Evolutionary conservation across 1,284 basidiomycete genomes (phyloP), one percentile per base, ranked within the genome.

Genomic region (Volvariella volvacea): DNA sequence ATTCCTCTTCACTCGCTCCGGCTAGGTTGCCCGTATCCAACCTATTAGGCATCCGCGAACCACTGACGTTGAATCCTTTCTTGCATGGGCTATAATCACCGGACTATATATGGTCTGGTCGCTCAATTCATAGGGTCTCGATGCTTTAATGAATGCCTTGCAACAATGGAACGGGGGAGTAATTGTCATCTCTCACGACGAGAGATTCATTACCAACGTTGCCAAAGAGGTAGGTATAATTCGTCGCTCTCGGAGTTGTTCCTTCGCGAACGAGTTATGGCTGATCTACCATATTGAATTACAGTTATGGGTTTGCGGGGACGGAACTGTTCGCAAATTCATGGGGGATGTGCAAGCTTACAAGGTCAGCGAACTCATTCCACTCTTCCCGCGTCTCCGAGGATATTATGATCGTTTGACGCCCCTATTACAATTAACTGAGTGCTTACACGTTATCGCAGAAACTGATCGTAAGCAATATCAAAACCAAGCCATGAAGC

Each of bases 141-240:
- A 99, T 60, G 96, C 94, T 4, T 72, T 99, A 38, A 96, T 96
- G 82, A 67, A 76, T 17, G 96, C 92, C 0, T 67, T 99, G 52
- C 79, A 81, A 53, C 70, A 69, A 14, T 99, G 92, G 91, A 96
- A 96, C 57, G 96, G 96, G n/a, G 96, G 95, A 43, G 91, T 93
- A 7, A 90, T 93, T 49, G 70, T 92, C 51, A 92, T 96, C 55
- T 91, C 88, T 53, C 93, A 96, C 78, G 93, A 96, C 74, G 90
- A 93, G 61, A 71, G 88, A 42, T 93, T 95, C 63, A 92, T 95
- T 58, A 92, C 89, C 21, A 84, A 76, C 21, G 86, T 90, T 14
- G 86, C 86, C 1, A 77, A 74, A 59, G 83, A 89, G 70, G 88
- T 86, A 50, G 30, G 67, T 46, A 3, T 22, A 19, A 4, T 36